These are phyloP conservation scores for Polygonum maritimum DNA, from an alignment of 148 eudicot species.

Conservation along the genomic window DNA sequence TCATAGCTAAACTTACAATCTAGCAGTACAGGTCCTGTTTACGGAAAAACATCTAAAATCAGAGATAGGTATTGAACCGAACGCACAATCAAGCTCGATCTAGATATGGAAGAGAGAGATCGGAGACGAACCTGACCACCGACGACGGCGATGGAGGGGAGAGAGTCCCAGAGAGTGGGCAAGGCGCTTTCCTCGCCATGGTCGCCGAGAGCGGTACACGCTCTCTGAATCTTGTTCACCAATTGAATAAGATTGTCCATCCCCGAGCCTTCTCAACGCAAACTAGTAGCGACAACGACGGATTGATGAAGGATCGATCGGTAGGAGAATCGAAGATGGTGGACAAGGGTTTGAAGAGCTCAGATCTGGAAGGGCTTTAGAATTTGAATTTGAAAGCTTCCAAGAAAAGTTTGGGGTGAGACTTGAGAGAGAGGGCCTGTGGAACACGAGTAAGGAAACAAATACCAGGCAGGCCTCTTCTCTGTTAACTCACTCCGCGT, in stretches of 20 bases:
- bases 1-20: neutral
- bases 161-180: slow-evolving; percentile 98
- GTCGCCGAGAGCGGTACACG: slow-evolving; percentile 95
- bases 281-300: neutral
- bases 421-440: no score
- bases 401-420: neutral
- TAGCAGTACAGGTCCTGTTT: neutral
- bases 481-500: no score
- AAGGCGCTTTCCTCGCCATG: slow-evolving; percentile 86
- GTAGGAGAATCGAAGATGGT: neutral
- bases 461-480: no score
- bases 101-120: neutral
- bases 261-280: neutral
- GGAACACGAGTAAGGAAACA: no score
- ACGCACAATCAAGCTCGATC: neutral
- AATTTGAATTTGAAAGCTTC: slow-evolving; percentile 11
- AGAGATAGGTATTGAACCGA: neutral
- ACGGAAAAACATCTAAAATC: neutral
- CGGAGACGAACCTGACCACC: slow-evolving; percentile 81
- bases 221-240: slow-evolving; percentile 86
- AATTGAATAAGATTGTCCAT: slow-evolving; percentile 74
- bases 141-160: slow-evolving; percentile 96
- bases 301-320: neutral
- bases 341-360: neutral
- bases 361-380: slow-evolving; percentile 3